A percentile compares a stretch with the other conserved stretches of the same genome.
These are phyloP conservation scores for Cryptosporidium meleagridis DNA, from an alignment of 169 alveolate genomes.

Conservation along the genomic window DNA sequence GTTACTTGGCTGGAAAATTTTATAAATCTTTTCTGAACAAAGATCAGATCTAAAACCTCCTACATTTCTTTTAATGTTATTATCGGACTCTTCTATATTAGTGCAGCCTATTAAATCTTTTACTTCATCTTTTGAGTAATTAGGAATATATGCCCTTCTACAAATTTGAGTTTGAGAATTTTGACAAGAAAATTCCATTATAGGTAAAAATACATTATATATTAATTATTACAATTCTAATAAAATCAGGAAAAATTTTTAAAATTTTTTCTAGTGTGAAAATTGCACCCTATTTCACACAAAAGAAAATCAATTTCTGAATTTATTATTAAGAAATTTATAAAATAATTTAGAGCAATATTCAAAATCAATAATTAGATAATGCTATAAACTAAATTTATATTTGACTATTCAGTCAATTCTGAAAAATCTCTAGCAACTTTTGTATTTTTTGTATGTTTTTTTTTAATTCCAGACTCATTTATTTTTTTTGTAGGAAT, in stretches of 20 bases:
- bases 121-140: constrained; percentile 18
- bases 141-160: constrained; percentile 50
- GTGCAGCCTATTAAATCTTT: constrained; percentile 10
- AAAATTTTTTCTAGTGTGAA: not conserved
- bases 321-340: not conserved
- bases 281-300: constrained; percentile 8
- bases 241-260: not conserved
- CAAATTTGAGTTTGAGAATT: constrained; percentile 11
- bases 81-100: not conserved
- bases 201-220: not conserved
- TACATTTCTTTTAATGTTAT: not conserved
- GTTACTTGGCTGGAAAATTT: not conserved
- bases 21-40: constrained; percentile 25
- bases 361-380: not conserved
- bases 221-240: not conserved
- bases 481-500: not conserved
- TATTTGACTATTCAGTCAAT: not conserved
- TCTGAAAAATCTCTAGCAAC: not conserved
- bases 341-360: not conserved
- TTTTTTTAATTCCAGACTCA: not conserved
- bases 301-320: not conserved
- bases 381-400: not conserved
- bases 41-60: constrained; percentile 24
- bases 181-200: constrained; percentile 42
- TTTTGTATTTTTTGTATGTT: not conserved